phyloP scores from a whole-genome alignment of 108 stramenopile species.

The Fistulifera pelliculosa region DNA sequence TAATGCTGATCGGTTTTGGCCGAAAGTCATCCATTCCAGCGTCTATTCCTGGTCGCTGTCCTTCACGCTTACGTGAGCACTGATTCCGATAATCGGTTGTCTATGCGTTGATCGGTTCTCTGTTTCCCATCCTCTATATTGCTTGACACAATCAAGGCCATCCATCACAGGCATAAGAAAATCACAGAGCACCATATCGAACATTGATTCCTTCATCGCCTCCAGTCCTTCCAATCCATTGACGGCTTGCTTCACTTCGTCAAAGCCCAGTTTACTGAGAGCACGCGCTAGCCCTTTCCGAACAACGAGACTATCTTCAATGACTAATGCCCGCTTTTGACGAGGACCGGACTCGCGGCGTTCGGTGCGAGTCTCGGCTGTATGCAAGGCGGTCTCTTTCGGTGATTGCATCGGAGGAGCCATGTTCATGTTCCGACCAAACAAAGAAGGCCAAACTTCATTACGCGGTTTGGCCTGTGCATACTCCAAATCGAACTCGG shows the following conservation, averaged over 20 bases:
- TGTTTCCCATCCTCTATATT: slow-evolving; percentile 57
- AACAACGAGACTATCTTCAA: slow-evolving; percentile 63
- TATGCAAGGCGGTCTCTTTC: background rate
- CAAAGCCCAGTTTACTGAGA: slow-evolving; percentile 43
- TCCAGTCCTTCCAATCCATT: slow-evolving; percentile 69
- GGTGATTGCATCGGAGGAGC: background rate
- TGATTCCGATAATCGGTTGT: slow-evolving; percentile 54
- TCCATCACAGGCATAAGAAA: slow-evolving; percentile 84
- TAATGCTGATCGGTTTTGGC: slow-evolving; percentile 49
- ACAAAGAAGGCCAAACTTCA: background rate
- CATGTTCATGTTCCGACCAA: background rate
- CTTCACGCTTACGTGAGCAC: slow-evolving; percentile 47
- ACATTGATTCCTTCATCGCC: slow-evolving; percentile 28
- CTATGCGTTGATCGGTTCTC: slow-evolving; percentile 30
- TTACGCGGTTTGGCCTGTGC: background rate
- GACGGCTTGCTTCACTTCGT: slow-evolving; percentile 41
- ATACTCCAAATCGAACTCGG: background rate
- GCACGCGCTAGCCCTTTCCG: slow-evolving; percentile 48
- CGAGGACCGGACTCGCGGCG: background rate
- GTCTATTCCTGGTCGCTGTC: slow-evolving; percentile 41
- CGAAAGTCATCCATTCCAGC: slow-evolving; percentile 63
- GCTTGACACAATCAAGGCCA: slow-evolving; percentile 66
- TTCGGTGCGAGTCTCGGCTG: background rate
- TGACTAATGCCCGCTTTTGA: slow-evolving; percentile 27
- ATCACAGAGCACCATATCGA: slow-evolving; percentile 63